A percentile compares a stretch with the other conserved stretches of the same genome.
These are phyloP conservation scores for Diaporthe caulivora DNA, from an alignment of 2,329 filamentous ascomycete genomes.

Conservation along the genomic window DNA sequence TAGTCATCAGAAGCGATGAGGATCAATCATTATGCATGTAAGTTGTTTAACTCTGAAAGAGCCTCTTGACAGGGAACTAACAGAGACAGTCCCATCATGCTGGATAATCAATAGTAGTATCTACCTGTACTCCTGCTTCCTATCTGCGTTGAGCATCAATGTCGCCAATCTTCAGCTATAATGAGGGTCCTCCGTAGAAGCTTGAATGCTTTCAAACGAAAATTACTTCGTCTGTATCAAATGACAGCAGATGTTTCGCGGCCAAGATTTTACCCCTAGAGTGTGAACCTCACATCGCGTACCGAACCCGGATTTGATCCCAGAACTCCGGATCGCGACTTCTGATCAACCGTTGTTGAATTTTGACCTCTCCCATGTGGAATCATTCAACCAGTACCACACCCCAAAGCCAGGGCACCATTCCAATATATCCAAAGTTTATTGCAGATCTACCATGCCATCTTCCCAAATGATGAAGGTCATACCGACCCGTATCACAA, in stretches of 20 bases:
- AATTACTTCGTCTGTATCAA: neutral
- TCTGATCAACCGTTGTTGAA: neutral
- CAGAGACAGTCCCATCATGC: no score
- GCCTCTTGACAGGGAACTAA: no score
- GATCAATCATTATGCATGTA: no score
- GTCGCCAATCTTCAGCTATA: neutral
- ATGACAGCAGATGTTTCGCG: neutral
- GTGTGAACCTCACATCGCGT: neutral
- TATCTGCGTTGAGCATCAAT: neutral
- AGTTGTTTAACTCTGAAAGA: no score
- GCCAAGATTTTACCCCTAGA: neutral
- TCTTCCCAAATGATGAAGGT: neutral
- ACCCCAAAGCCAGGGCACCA: neutral
- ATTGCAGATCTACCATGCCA: no score
- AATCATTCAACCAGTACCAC: neutral
- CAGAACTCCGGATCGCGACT: neutral
- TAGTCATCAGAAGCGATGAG: no score
- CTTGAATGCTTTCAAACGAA: neutral
- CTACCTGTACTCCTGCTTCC: no score
- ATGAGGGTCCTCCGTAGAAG: no score
- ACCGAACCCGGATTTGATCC: neutral
- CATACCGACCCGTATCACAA: neutral
- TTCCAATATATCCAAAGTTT: neutral
- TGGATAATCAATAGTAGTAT: no score
- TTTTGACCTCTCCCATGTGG: neutral